Base-by-base conservation (phyloP, 495 filamentous ascomycete genomes). In the Massariosphaeria phaeospora region DNA sequence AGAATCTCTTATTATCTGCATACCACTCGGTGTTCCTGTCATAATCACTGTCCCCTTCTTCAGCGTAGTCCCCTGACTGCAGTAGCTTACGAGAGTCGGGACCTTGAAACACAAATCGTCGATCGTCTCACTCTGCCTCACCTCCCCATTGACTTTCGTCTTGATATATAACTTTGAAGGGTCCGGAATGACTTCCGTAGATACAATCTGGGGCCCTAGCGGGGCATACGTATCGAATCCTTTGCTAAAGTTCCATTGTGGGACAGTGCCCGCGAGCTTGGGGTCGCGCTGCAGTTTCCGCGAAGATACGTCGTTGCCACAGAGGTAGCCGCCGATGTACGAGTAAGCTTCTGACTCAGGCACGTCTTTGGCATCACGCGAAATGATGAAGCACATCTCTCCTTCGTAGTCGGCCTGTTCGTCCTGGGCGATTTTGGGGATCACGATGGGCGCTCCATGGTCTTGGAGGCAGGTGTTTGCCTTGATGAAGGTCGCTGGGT, bases 401-500 rank as follows among this genome's bases (percentile, higher is more conserved):
- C 76, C 75, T 56, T 79, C 76, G 56, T 79, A 79, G 45, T 79
- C 76, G 3, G 70, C 72, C 51, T 75, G 73, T 10, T 70, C 64
- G 46, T 77, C 67, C 59, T 79, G 76, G 0, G 69, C 72, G 24
- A 79, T 72, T 38, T 70, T 70, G 0, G 77, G 76, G 52, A 80
- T 75, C 3, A 65, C 48, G 0, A 77, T 70, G 12, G 71, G 55
- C 6, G 52, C 60, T 8, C 65, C 62, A 42, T 76, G 75, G 54
- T 74, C 75, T 23, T 63, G 49, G 5, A 79, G 55, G 29, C 68
- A 68, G 2, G 77, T 75, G 39, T 54, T 53, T 7, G 77, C 70
- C 52, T 80, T 80, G 62, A 75, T 72, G 65, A 79, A 79, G 13
- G 78, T 69, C 25, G 69, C 74, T 20, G 77, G 77, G 57, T 66